These are phyloP conservation scores for Monilinia laxa DNA, from an alignment of 2,329 filamentous ascomycete species.

Conservation along the genomic window DNA sequence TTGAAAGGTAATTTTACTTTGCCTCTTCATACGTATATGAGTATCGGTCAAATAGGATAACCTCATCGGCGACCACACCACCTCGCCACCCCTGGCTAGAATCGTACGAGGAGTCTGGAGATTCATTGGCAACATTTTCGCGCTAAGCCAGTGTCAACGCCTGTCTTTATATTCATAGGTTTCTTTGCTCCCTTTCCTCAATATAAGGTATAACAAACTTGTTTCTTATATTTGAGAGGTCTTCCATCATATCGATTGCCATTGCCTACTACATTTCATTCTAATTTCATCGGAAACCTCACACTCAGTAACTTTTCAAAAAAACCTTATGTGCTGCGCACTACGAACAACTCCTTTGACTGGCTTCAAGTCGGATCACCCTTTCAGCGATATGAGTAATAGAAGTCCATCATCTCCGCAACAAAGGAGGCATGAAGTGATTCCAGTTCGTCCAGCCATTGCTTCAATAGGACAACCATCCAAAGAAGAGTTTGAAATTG, in stretches of 20 bases:
- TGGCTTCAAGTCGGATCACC: constrained; percentile 38
- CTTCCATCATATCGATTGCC: background rate
- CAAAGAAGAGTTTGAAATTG: constrained; percentile 35
- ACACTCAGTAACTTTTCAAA: background rate
- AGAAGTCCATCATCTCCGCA: constrained; percentile 28
- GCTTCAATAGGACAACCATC: constrained; percentile 30
- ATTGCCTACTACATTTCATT: background rate
- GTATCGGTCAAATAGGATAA: background rate
- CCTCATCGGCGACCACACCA: constrained; percentile 14
- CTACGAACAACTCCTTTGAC: constrained; percentile 30
- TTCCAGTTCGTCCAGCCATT: constrained; percentile 30
- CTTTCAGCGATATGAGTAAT: constrained; percentile 31
- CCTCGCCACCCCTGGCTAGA: background rate
- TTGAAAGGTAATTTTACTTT: constrained; percentile 14
- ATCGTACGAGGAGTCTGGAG: background rate
- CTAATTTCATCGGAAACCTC: background rate
- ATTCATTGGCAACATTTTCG: background rate
- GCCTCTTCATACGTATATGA: background rate
- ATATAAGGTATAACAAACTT: background rate
- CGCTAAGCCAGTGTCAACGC: background rate
- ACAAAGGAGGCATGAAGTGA: constrained; percentile 29
- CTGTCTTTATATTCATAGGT: background rate
- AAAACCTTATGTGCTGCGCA: constrained; percentile 34
- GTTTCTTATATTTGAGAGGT: background rate
- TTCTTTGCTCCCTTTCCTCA: background rate